phyloP scores from a whole-genome alignment of 2,329 filamentous ascomycete genomes.

The Botrytis tulipae region DNA sequence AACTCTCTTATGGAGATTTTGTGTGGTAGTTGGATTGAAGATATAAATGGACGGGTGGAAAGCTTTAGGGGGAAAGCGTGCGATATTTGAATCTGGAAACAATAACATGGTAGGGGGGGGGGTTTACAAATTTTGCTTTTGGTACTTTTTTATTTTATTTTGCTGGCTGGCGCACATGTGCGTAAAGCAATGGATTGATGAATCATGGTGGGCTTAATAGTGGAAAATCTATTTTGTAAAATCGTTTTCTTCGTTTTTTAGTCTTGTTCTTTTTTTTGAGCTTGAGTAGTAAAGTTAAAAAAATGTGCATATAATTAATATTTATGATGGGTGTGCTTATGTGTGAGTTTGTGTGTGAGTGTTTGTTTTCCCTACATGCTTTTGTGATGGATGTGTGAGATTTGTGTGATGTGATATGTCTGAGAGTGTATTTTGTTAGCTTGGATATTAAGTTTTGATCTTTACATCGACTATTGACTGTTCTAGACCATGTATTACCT shows the following conservation, averaged over 20 bases:
- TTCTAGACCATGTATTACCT: neutral
- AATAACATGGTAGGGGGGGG: constrained; percentile 21
- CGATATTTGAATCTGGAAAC: constrained; percentile 22
- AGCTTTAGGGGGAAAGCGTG: constrained; percentile 18
- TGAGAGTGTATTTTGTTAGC: neutral
- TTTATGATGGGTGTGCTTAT: neutral
- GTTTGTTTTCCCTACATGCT: neutral
- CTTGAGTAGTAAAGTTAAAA: neutral
- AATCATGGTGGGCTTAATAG: constrained; percentile 37
- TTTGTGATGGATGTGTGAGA: neutral
- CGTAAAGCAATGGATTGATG: constrained; percentile 28
- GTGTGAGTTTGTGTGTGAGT: no score
- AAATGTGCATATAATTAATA: constrained; percentile 17
- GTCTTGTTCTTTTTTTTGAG: constrained; percentile 4
- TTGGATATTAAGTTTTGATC: neutral
- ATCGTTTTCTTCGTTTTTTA: neutral
- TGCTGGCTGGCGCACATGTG: constrained; percentile 27
- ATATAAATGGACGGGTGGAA: constrained; percentile 28
- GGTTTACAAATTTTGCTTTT: constrained; percentile 25
- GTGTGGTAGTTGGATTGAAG: constrained; percentile 24
- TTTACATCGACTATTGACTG: neutral
- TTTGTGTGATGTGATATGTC: neutral
- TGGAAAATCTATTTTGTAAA: constrained; percentile 34
- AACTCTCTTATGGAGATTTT: constrained; percentile 33
- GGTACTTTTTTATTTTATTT: constrained; percentile 27